Evolutionary conservation across 495 filamentous ascomycete species (phyloP).

Genomic region (Copromyces sp.): DNA sequence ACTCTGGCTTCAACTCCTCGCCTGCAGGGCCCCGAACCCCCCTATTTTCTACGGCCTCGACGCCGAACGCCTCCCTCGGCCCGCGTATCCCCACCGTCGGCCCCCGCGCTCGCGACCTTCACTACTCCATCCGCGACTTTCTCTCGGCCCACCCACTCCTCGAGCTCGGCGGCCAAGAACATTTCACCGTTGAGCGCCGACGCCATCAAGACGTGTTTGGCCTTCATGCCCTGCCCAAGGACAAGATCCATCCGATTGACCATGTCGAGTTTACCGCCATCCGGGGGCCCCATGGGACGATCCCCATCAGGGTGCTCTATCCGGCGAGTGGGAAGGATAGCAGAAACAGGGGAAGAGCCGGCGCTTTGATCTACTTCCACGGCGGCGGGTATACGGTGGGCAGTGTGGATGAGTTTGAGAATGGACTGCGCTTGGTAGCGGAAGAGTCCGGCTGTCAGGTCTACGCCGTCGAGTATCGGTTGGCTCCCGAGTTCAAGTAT

Average conservation of each 20-base stretch:
- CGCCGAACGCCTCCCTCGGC: background rate
- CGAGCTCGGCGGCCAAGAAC: slow-evolving; percentile 14
- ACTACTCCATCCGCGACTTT: slow-evolving; percentile 5
- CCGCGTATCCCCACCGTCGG: slow-evolving; percentile 2
- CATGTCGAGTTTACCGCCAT: slow-evolving; percentile 25
- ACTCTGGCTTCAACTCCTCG: background rate
- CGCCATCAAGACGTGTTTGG: slow-evolving; percentile 25
- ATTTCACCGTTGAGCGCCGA: slow-evolving; percentile 21
- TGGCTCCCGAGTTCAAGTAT: slow-evolving; percentile 31
- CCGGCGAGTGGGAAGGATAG: slow-evolving; percentile 7
- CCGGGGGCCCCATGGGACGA: slow-evolving; percentile 27
- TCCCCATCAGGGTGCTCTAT: slow-evolving; percentile 24
- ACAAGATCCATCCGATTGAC: slow-evolving; percentile 15
- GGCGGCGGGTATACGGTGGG: slow-evolving; percentile 33
- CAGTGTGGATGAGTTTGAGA: slow-evolving; percentile 31
- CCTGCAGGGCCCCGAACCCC: background rate
- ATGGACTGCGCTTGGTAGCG: slow-evolving; percentile 21
- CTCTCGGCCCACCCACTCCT: slow-evolving; percentile 7
- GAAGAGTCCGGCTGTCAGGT: slow-evolving; percentile 16
- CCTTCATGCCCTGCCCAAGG: slow-evolving; percentile 15
- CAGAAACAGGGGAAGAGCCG: slow-evolving; percentile 3
- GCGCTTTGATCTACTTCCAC: slow-evolving; percentile 29
- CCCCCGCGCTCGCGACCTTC: background rate
- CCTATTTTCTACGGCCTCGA: background rate
- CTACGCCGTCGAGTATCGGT: slow-evolving; percentile 25